Evolutionary conservation across 352 stramenopile species (phyloP).

Genomic region (Elongisporangium undulatum): DNA sequence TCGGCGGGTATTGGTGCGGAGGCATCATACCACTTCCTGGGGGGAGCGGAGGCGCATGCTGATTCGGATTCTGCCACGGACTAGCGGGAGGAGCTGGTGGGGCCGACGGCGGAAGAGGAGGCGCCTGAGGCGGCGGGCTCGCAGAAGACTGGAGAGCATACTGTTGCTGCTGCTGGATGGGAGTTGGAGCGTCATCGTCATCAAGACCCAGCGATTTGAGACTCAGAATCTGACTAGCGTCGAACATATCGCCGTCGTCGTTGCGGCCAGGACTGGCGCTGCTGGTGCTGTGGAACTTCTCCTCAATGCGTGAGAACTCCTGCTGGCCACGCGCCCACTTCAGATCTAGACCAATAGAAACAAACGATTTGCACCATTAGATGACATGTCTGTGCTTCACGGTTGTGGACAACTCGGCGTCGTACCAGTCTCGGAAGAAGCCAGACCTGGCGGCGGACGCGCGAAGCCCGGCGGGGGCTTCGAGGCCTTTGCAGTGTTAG

Average conservation of each 20-base stretch:
- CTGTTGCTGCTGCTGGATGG: constrained; percentile 15
- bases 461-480: constrained; percentile 52
- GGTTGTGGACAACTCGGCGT: neutral
- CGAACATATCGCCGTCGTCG: constrained; percentile 46
- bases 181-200: constrained; percentile 44
- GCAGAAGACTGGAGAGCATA: constrained; percentile 4
- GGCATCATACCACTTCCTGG: constrained; percentile 11
- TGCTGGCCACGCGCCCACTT: constrained; percentile 79
- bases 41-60: constrained; percentile 14
- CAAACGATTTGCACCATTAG: constrained; percentile 1
- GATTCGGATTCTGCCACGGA: constrained; percentile 12
- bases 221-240: constrained; percentile 64
- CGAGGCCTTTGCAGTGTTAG: constrained; percentile 5
- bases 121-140: constrained; percentile 10
- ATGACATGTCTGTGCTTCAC: neutral
- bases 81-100: neutral
- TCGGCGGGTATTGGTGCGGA: constrained; percentile 19
- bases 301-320: constrained; percentile 59
- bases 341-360: constrained; percentile 28
- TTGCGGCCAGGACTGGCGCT: constrained; percentile 1
- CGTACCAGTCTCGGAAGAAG: constrained; percentile 36
- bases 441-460: constrained; percentile 44
- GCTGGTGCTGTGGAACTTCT: constrained; percentile 27
- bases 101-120: constrained; percentile 16
- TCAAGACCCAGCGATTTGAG: constrained; percentile 63